Evolutionary conservation across 805 yeast species (phyloP), one percentile per base, ranked within the genome.

Genomic region (Wickerhamomyces xylosicus): DNA sequence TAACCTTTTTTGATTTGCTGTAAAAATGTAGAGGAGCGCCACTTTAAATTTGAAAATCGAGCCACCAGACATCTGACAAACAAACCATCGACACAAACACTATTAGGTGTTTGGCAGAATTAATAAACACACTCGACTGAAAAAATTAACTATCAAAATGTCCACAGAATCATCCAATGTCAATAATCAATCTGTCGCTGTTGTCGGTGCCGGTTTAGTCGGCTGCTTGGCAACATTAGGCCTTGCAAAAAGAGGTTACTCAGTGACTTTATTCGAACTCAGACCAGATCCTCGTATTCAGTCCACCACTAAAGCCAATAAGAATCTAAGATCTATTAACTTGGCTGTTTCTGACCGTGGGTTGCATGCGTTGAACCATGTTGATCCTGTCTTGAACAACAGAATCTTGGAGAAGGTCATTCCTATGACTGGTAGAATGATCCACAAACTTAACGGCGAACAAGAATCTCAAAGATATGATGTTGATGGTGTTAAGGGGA

Each of bases 371-470:
- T 59, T 89, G 53, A 61, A 67, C 41, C 69, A 66, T 37, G 77
- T 87, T 11, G 87, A 82, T 53, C 55, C 61, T 1, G 68, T 62
- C 13, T 65, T 86, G 65, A 75, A 81, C 11, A 57, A 62, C 0
- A 53, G 77, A 19, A 68, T 86, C 2, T 52, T 82, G 44, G 59
- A 64, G 25, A 72, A 73, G 33, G 72, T 84, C 19, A 80, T 85
- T 19, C 96, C 96, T 2, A 84, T 89, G 90, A 62, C 72, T 33
- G 96, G 95, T 2, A 66, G 97, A 33, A 86, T 87, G 96, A 77
- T 89, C 41, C 97, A 89, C 57, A 80, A 79, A 45, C 37, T 60
- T 13, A 50, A 66, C 11, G 95, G 94, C 0, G 57, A 59, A 17
- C 79, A 77, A 54, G 77, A 71, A 46, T 66, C 82, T 22, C 95